A percentile compares a stretch with the other conserved stretches of the same genome.
These are phyloP conservation scores for Epichloe amarillans DNA, from an alignment of 2,329 filamentous ascomycete genomes.

Conservation along the genomic window DNA sequence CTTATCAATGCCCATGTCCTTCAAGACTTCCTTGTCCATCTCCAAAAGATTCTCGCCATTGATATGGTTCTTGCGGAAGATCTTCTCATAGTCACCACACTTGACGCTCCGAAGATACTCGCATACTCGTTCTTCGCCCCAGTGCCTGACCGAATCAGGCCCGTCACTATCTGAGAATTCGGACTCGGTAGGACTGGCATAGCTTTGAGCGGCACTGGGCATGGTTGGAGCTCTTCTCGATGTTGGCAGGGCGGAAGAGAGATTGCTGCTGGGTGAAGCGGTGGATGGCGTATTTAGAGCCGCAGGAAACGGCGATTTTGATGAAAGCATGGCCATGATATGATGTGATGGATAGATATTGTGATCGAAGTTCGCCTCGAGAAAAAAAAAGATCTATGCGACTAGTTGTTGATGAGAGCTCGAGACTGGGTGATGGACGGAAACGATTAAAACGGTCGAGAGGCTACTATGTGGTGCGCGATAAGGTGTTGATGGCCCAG, in stretches of 20 bases:
- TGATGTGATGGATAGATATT: conserved; percentile 17
- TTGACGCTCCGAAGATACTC: conserved; percentile 87
- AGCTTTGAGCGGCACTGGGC: conserved; percentile 39
- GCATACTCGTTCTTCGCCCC: conserved; percentile 84
- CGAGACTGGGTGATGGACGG: neutral
- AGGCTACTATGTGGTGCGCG: neutral
- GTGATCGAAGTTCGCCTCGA: neutral
- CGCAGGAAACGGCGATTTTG: conserved; percentile 57
- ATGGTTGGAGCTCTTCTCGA: conserved; percentile 38
- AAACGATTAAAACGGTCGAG: neutral
- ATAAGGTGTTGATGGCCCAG: neutral
- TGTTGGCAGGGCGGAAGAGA: conserved; percentile 36
- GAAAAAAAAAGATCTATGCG: too few species aligned
- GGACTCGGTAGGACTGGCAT: conserved; percentile 77
- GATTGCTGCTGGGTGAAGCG: conserved; percentile 30
- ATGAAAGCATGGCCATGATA: conserved; percentile 60
- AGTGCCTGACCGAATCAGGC: conserved; percentile 64
- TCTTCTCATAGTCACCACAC: conserved; percentile 81
- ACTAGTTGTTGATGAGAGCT: neutral
- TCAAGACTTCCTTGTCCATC: conserved; percentile 90
- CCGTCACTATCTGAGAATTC: conserved; percentile 79
- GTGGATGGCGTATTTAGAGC: conserved; percentile 30
- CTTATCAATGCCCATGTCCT: conserved; percentile 97
- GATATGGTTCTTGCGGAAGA: conserved; percentile 89
- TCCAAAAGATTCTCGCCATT: conserved; percentile 94